Percentiles rank a stretch among this genome's conserved stretches.
These are phyloP conservation scores for Tubosaeta sp. DNA, from an alignment of 768 basidiomycete genomes.

Conservation along the genomic window DNA sequence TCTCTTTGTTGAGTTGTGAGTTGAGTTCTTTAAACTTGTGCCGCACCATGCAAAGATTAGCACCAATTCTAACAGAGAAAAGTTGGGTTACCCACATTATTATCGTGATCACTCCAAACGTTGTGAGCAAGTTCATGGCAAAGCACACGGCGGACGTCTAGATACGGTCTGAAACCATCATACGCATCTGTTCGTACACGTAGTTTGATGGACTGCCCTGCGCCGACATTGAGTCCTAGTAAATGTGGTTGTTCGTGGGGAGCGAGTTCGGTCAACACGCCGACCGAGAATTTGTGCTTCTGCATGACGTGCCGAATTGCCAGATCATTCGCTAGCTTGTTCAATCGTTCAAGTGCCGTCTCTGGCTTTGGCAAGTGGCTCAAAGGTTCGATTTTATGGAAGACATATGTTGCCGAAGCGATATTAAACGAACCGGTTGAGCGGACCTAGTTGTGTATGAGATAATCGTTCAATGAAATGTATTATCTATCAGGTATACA, in stretches of 20 bases:
- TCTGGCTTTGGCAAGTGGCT: constrained; percentile 61
- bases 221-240: constrained; percentile 63
- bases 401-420: constrained; percentile 47
- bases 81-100: constrained; percentile 45
- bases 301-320: constrained; percentile 71
- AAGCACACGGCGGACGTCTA: constrained; percentile 59
- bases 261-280: constrained; percentile 69
- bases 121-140: constrained; percentile 81
- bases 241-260: constrained; percentile 71
- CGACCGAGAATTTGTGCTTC: constrained; percentile 63
- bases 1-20: constrained; percentile 69
- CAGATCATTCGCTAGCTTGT: constrained; percentile 61
- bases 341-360: constrained; percentile 50
- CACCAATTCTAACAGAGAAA: not conserved
- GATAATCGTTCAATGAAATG: not conserved
- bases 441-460: constrained; percentile 49
- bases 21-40: constrained; percentile 70
- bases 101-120: constrained; percentile 66
- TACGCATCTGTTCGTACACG: constrained; percentile 66
- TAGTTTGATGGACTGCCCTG: constrained; percentile 61
- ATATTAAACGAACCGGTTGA: constrained; percentile 44
- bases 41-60: not conserved
- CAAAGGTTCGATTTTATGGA: constrained; percentile 62
- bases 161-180: constrained; percentile 68
- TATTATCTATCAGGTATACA: not conserved